Conservation (phyloP, 1,284 basidiomycete species). For the Erythrobasidium hasegawianum region DNA sequence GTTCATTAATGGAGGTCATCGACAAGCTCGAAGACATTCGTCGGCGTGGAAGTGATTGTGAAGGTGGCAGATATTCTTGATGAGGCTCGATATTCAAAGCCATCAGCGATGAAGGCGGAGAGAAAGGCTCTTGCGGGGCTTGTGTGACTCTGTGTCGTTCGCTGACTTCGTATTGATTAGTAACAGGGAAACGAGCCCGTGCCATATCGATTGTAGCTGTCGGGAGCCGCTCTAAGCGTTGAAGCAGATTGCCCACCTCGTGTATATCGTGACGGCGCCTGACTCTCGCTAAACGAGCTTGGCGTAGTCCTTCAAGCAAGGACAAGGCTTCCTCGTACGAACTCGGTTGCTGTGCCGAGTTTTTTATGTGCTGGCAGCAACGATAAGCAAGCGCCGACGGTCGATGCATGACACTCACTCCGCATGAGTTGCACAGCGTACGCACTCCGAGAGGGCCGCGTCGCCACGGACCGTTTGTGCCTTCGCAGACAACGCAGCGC, state of each 20-base stretch:
- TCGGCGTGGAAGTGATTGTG: too few species aligned
- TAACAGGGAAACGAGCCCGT: not conserved
- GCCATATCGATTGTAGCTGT: not conserved
- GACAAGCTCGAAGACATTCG: too few species aligned
- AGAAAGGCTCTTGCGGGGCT: not conserved
- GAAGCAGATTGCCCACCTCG: not conserved
- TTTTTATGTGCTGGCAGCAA: constrained; percentile 1
- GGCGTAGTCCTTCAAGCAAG: constrained; percentile 4
- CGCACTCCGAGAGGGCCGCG: constrained; percentile 16
- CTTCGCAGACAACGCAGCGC: constrained; percentile 7
- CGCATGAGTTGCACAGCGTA: constrained; percentile 17
- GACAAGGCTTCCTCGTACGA: constrained; percentile 3
- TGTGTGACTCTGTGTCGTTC: not conserved
- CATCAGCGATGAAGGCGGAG: not conserved
- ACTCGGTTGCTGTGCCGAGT: not conserved
- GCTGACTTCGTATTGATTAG: not conserved
- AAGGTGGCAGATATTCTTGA: not conserved
- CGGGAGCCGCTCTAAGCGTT: constrained; percentile 1
- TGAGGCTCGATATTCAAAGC: not conserved
- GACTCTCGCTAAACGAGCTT: constrained; percentile 2
- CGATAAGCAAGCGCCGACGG: not conserved
- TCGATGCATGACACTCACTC: not conserved
- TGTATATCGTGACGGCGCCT: not conserved
- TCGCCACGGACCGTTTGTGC: constrained; percentile 11
- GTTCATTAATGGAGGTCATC: too few species aligned